Base-by-base conservation (phyloP, 306 rosid species). In the Pterocarpus santalinus region DNA sequence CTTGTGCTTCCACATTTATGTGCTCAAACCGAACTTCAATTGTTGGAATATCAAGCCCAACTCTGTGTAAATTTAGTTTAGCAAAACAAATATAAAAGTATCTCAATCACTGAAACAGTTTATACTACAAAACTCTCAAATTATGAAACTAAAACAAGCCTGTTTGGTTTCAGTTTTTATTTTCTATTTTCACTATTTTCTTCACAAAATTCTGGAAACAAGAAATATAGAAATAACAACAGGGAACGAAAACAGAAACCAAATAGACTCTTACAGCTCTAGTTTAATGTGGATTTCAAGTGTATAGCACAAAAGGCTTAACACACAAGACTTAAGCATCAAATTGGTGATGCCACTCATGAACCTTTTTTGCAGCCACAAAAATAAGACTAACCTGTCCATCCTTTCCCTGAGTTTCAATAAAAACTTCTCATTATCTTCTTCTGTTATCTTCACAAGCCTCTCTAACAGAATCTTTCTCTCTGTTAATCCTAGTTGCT, bases 21-120 rank as follows among this genome's bases (percentile, higher is more conserved):
- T 88, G 89, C 87, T 93, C 97, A 74, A 85, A 93, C 78, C 94
- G 88, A 47, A 91, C 94, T 83, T 93, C 97, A 82, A 91, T 84
- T 38, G 91, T 93, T 17, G 97, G 97, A 73, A 91, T 84, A 36
- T 89, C 92, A 70, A 91, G 65, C 28, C 89, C 89, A 83, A 79
- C 89, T 83, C 89, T 86, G 83, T 51, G 4, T 35, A 67, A 2
- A 83, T 72, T 79, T 33, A 44, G 5, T 71, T 72, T 10, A 15
- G 57, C 57, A 78, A 1, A 39, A 32, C n/a, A 38, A 34, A 67
- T 8, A 68, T 5, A 12, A 33, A 22, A 22, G 8, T 13, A 55
- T 78, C 75, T 39, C 8, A 38, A 67, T 67, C 53, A 44, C 47
- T 17, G 2, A 28, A 38, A 65, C 22, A 35, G 7, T 38, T 38